phyloP scores from a whole-genome alignment of 2,329 filamentous ascomycete species.

The Beauveria sp. region DNA sequence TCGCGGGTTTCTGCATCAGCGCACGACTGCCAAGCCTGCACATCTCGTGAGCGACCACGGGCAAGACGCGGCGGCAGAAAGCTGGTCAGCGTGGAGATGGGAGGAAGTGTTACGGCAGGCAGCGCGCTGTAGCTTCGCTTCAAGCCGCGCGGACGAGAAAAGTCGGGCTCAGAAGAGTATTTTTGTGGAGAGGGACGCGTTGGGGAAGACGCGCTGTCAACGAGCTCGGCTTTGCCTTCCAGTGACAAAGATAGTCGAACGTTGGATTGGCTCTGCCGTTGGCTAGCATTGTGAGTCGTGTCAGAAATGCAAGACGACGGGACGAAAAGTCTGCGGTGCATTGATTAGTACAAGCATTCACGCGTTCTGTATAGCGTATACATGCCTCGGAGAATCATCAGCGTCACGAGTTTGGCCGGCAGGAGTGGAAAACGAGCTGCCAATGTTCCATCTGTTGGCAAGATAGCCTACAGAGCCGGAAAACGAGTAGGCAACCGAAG shows the following conservation, averaged over 20 bases:
- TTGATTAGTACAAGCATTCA: background rate
- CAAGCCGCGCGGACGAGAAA: conserved; percentile 45
- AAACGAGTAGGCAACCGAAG: conserved; percentile 31
- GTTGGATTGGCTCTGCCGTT: conserved; percentile 35
- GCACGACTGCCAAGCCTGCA: conserved; percentile 84
- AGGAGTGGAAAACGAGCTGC: conserved; percentile 44
- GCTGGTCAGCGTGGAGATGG: conserved; percentile 45
- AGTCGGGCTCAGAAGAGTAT: conserved; percentile 38
- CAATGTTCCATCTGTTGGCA: conserved; percentile 49
- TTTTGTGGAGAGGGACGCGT: conserved; percentile 56
- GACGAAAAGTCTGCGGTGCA: conserved; percentile 33
- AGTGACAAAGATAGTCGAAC: conserved; percentile 76
- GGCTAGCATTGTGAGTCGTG: conserved; percentile 28
- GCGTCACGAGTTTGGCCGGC: conserved; percentile 29
- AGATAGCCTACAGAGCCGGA: conserved; percentile 42
- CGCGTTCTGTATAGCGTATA: background rate
- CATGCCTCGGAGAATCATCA: conserved; percentile 40
- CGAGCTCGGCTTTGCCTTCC: conserved; percentile 84
- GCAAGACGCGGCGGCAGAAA: conserved; percentile 47
- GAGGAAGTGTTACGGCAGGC: conserved; percentile 48
- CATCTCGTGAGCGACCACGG: conserved; percentile 75
- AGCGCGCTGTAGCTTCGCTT: conserved; percentile 66
- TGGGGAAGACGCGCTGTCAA: conserved; percentile 43
- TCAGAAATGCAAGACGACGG: conserved; percentile 33
- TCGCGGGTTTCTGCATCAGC: conserved; percentile 74